These are phyloP conservation scores for Aspergillus hortae DNA, from an alignment of 2,329 filamentous ascomycete species.

Conservation along the genomic window DNA sequence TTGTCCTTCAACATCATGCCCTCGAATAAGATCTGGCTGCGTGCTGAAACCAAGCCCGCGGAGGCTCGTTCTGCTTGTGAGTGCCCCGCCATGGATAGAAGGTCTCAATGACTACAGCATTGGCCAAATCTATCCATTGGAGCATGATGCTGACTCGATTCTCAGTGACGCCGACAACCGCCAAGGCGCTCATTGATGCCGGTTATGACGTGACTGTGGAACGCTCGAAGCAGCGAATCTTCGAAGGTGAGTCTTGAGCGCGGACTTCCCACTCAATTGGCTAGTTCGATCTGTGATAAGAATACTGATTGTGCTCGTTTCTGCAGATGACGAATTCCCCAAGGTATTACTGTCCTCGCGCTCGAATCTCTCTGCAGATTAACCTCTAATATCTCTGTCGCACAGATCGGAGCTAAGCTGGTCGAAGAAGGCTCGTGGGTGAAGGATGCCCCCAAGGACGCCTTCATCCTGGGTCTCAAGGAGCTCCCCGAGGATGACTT, in stretches of 20 bases:
- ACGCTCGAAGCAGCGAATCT: slow-evolving; percentile 63
- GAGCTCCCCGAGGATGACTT: slow-evolving; percentile 69
- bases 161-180: slow-evolving; percentile 48
- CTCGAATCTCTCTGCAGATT: neutral
- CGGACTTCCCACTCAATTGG: neutral
- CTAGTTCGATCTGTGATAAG: neutral
- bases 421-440: slow-evolving; percentile 65
- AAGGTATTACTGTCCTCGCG: slow-evolving; percentile 21
- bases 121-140: no score
- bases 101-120: neutral
- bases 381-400: neutral
- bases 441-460: slow-evolving; percentile 60
- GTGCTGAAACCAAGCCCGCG: slow-evolving; percentile 58
- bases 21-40: slow-evolving; percentile 50
- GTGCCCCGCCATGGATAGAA: slow-evolving; percentile 11
- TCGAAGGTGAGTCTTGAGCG: slow-evolving; percentile 34
- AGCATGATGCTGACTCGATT: no score
- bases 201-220: slow-evolving; percentile 69
- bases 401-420: slow-evolving; percentile 59
- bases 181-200: slow-evolving; percentile 62
- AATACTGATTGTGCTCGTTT: slow-evolving; percentile 7
- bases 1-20: slow-evolving; percentile 16
- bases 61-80: slow-evolving; percentile 52
- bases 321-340: slow-evolving; percentile 33
- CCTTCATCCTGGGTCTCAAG: slow-evolving; percentile 74